Percentiles rank a stretch among this genome's conserved stretches.
phyloP scores from a whole-genome alignment of 768 basidiomycete genomes.

The Psilocybe subaeruginosa region DNA sequence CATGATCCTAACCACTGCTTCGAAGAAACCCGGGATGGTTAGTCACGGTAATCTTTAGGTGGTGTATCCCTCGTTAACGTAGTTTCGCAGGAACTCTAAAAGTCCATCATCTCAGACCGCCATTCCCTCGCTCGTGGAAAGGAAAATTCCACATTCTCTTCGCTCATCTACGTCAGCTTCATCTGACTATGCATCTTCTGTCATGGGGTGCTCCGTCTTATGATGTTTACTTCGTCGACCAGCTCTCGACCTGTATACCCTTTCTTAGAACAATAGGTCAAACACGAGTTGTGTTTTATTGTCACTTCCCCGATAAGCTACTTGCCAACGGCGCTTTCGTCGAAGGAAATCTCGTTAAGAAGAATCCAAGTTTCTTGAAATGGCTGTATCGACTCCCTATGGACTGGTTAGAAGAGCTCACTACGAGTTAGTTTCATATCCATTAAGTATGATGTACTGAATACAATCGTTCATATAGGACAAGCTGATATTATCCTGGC shows the following conservation, averaged over 20 bases:
- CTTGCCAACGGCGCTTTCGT: conserved; percentile 73
- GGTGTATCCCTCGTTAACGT: neutral
- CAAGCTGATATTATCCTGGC: conserved; percentile 90
- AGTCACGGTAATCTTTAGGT: conserved; percentile 19
- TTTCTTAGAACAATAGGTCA: conserved; percentile 67
- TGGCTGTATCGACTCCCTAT: conserved; percentile 84
- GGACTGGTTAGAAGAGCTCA: conserved; percentile 88
- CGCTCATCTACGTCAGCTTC: conserved; percentile 87
- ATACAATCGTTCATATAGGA: conserved; percentile 44
- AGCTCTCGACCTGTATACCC: conserved; percentile 91
- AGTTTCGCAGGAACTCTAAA: conserved; percentile 67
- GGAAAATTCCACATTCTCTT: conserved; percentile 88
- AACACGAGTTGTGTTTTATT: conserved; percentile 94
- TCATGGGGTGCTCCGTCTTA: conserved; percentile 48
- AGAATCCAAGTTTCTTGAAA: conserved; percentile 58
- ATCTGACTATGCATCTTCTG: conserved; percentile 74
- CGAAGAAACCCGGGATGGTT: conserved; percentile 92
- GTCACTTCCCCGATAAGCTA: conserved; percentile 97
- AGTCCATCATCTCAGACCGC: conserved; percentile 71
- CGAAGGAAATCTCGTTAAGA: conserved; percentile 50
- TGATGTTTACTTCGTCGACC: conserved; percentile 94
- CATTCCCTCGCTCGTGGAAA: conserved; percentile 79
- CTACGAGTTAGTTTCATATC: conserved; percentile 66
- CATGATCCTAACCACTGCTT: conserved; percentile 90
- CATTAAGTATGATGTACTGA: neutral